Percentiles rank a stretch among this genome's conserved stretches.
Evolutionary conservation across 345 rosid species (phyloP).

Genomic region (Citrus hindsii): DNA sequence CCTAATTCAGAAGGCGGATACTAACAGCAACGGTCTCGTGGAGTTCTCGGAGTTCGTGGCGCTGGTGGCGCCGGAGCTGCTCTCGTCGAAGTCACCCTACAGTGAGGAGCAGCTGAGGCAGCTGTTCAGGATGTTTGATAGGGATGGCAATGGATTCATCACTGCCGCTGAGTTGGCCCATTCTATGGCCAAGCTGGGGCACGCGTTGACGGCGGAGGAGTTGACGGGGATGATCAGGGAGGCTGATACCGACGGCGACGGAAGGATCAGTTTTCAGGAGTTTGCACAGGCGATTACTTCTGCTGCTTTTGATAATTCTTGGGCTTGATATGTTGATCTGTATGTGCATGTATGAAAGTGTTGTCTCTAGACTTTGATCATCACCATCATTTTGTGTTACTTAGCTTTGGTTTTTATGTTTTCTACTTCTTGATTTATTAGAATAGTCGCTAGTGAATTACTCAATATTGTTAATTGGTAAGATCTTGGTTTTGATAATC

Average conservation of each 20-base stretch:
- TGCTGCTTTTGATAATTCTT: conserved; percentile 84
- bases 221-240: conserved; percentile 92
- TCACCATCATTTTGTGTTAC: no score
- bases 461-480: no score
- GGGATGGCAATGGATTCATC: conserved; percentile 75
- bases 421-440: no score
- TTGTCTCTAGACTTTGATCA: not conserved
- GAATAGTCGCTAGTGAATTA: no score
- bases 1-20: conserved; percentile 68
- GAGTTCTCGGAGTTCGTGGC: conserved; percentile 85
- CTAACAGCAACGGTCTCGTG: conserved; percentile 76
- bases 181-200: conserved; percentile 86
- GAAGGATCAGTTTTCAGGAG: conserved; percentile 75
- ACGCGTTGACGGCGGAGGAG: conserved; percentile 75
- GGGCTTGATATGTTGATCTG: conserved; percentile 38
- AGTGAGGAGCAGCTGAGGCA: conserved; percentile 64
- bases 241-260: conserved; percentile 92
- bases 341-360: not conserved
- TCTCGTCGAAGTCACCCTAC: conserved; percentile 65
- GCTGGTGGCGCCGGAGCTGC: conserved; percentile 74
- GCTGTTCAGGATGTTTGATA: conserved; percentile 69
- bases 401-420: no score
- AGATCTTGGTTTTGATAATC: no score
- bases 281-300: conserved; percentile 78
- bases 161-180: conserved; percentile 85